A percentile compares a stretch with the other conserved stretches of the same genome.
Conservation (phyloP, 176 grass and related monocot genomes). For the Cenchrus purpureus region DNA sequence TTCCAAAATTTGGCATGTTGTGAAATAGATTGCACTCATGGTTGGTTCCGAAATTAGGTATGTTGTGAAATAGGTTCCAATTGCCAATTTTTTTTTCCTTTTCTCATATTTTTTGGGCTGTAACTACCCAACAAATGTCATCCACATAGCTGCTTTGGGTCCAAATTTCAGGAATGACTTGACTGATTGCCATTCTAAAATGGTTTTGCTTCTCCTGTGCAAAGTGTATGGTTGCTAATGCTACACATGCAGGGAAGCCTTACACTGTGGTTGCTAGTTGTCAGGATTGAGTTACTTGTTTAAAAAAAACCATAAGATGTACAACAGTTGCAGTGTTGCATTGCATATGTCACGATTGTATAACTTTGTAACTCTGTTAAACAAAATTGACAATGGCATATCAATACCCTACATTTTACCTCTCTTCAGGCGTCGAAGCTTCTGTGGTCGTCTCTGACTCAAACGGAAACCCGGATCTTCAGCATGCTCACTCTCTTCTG, state of each 20-base stretch:
- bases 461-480: slow-evolving; percentile 67
- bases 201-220: slow-evolving; percentile 2
- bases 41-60: not conserved
- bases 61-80: not conserved
- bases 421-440: slow-evolving; percentile 56
- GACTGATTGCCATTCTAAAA: slow-evolving; percentile 21
- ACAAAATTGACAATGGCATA: not conserved
- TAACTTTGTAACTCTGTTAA: not conserved
- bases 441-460: slow-evolving; percentile 49
- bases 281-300: not conserved
- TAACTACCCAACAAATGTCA: not conserved
- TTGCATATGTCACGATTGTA: not conserved
- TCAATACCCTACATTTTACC: not conserved
- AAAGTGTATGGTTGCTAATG: not conserved
- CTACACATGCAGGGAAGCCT: not conserved
- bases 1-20: slow-evolving; percentile 1
- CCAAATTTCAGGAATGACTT: not conserved
- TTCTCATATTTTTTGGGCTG: not conserved
- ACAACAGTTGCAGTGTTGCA: not conserved
- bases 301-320: not conserved
- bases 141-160: not conserved
- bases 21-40: not conserved
- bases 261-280: not conserved
- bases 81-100: not conserved
- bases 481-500: slow-evolving; percentile 99